phyloP scores from a whole-genome alignment of 1,284 basidiomycete species.

The Austroboletus olivaceoglutinosus region DNA sequence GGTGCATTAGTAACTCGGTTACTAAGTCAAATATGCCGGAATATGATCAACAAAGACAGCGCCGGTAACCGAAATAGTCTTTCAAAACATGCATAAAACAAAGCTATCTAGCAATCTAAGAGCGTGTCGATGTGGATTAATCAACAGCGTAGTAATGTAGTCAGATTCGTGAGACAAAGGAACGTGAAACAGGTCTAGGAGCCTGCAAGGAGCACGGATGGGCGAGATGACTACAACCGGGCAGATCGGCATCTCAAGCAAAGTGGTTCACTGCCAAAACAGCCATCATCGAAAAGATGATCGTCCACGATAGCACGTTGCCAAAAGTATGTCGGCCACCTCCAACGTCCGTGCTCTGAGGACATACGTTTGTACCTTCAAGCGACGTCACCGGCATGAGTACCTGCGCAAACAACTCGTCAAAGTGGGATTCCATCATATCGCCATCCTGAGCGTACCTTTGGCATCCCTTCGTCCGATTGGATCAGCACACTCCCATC shows the following conservation, averaged over 20 bases:
- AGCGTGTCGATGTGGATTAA: neutral
- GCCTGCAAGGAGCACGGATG: no score
- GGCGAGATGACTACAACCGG: neutral
- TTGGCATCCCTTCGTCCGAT: conserved; percentile 40
- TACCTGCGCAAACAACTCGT: conserved; percentile 17
- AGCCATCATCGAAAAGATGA: conserved; percentile 1
- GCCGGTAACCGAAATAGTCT: neutral
- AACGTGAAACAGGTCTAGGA: neutral
- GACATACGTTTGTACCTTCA: conserved; percentile 16
- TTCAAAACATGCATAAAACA: neutral
- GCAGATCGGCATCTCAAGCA: conserved; percentile 6
- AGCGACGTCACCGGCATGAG: conserved; percentile 22
- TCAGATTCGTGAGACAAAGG: neutral
- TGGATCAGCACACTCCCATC: conserved; percentile 43
- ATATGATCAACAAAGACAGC: neutral
- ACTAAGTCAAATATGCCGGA: conserved; percentile 6
- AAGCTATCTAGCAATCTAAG: neutral
- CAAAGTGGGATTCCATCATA: neutral
- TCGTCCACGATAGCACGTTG: conserved; percentile 8
- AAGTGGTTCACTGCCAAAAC: conserved; percentile 6
- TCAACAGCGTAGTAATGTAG: conserved; percentile 7
- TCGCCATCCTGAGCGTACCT: conserved; percentile 29
- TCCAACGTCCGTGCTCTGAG: conserved; percentile 12
- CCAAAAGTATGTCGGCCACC: neutral
- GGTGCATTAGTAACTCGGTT: conserved; percentile 12